Percentiles rank a stretch among this genome's conserved stretches.
Evolutionary conservation across 83 land plant genomes (phyloP).

Genomic region (Diphasiastrum complanatum): DNA sequence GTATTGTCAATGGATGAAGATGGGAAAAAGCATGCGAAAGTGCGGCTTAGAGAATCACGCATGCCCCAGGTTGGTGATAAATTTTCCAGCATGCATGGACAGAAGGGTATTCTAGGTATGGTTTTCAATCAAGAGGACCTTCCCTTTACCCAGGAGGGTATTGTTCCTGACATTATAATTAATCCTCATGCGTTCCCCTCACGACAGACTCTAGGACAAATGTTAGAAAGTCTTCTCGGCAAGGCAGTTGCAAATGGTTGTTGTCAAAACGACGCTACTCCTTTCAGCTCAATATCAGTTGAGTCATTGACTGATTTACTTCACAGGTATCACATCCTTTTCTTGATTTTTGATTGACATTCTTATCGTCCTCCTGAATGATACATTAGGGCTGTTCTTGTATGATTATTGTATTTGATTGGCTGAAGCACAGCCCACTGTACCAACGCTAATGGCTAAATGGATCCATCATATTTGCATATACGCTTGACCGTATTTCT

Average conservation of each 20-base stretch:
- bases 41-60: slow-evolving; percentile 79
- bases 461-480: neutral
- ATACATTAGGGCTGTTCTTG: too few species aligned
- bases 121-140: slow-evolving; percentile 97
- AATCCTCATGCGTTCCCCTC: slow-evolving; percentile 99
- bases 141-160: slow-evolving; percentile 99
- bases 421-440: neutral
- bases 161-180: slow-evolving; percentile 96
- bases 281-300: slow-evolving; percentile 96
- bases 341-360: neutral
- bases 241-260: slow-evolving; percentile 99
- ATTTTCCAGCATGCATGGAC: slow-evolving; percentile 97
- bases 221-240: slow-evolving; percentile 99
- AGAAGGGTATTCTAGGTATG: slow-evolving; percentile 99
- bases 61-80: slow-evolving; percentile 99
- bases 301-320: too few species aligned
- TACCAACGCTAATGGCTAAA: slow-evolving; percentile 3
- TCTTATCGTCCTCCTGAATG: too few species aligned
- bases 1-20: slow-evolving; percentile 86
- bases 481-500: neutral
- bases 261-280: slow-evolving; percentile 97
- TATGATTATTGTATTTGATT: too few species aligned
- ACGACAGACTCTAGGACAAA: slow-evolving; percentile 99
- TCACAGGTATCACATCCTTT: too few species aligned
- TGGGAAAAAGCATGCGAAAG: slow-evolving; percentile 86